phyloP scores from a whole-genome alignment of 2,329 filamentous ascomycete species.

The Pseudogymnoascus sp. region DNA sequence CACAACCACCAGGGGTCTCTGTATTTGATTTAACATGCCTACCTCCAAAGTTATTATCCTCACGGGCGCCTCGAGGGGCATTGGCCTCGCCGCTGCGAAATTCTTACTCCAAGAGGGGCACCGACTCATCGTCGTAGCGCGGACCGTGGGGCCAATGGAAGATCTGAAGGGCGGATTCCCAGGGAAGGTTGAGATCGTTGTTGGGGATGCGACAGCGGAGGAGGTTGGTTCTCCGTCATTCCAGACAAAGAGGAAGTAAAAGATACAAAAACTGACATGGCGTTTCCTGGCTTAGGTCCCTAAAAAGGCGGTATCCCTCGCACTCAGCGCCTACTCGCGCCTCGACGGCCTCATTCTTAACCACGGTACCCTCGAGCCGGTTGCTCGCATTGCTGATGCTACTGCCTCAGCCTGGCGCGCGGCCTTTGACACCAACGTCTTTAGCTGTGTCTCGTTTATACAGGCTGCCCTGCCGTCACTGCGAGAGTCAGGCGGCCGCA shows the following conservation, averaged over 20 bases:
- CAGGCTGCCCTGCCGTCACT: conserved; percentile 64
- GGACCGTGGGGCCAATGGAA: conserved; percentile 43
- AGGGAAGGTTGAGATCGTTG: conserved; percentile 47
- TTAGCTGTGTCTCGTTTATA: conserved; percentile 69
- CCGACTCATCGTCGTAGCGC: conserved; percentile 52
- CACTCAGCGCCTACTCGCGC: conserved; percentile 58
- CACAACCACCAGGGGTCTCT: not conserved
- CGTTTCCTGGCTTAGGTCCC: conserved; percentile 35
- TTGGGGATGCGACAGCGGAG: conserved; percentile 36
- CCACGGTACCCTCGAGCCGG: conserved; percentile 73
- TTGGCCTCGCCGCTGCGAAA: conserved; percentile 49
- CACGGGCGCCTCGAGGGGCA: conserved; percentile 56
- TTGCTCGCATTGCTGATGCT: conserved; percentile 60
- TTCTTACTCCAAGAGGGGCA: conserved; percentile 44
- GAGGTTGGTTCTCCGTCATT: not conserved
- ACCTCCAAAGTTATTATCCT: conserved; percentile 62
- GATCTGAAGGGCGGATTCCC: conserved; percentile 44
- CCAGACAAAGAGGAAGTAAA: not conserved
- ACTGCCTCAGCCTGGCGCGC: conserved; percentile 67
- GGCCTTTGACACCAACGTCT: conserved; percentile 77
- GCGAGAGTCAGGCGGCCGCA: conserved; percentile 58
- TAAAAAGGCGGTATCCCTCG: conserved; percentile 54
- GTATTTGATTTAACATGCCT: conserved; percentile 28
- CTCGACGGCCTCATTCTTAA: conserved; percentile 83
- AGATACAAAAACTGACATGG: not conserved